A percentile compares a stretch with the other conserved stretches of the same genome.
phyloP scores from a whole-genome alignment of 257 asterid species.

The Solanum megistacrolobum region DNA sequence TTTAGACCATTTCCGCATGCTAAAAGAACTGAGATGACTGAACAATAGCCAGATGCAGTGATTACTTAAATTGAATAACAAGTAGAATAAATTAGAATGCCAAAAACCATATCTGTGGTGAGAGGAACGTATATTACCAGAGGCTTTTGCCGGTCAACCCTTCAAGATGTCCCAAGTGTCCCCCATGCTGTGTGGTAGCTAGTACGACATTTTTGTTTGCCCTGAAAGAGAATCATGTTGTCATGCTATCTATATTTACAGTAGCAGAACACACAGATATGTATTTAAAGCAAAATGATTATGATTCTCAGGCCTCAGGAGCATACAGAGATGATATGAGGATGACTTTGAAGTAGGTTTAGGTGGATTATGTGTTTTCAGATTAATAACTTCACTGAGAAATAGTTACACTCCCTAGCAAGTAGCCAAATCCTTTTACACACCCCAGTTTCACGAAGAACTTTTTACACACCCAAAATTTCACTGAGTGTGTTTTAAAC shows the following conservation, averaged over 20 bases:
- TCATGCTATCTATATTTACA: background rate
- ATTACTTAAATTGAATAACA: background rate
- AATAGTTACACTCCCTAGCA: background rate
- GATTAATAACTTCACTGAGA: background rate
- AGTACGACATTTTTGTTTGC: slow-evolving; percentile 52
- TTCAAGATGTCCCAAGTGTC: slow-evolving; percentile 74
- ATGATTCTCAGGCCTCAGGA: background rate
- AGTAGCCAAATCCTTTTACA: background rate
- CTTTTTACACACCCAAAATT: background rate
- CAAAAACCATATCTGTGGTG: background rate
- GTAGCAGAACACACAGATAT: background rate
- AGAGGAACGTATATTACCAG: slow-evolving; percentile 33
- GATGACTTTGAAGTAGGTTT: background rate
- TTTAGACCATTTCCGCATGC: background rate
- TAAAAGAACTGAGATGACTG: background rate
- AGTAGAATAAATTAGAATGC: background rate
- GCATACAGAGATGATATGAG: background rate
- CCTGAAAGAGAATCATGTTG: slow-evolving; percentile 21
- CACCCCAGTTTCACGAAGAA: background rate
- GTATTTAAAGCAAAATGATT: background rate
- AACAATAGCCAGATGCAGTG: background rate
- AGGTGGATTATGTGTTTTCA: background rate
- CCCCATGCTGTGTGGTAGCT: slow-evolving; percentile 77
- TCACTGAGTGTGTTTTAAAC: background rate
- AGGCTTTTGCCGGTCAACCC: slow-evolving; percentile 54